Conservation (phyloP, 148 eudicot genomes). For the Amaranthus palmeri region DNA sequence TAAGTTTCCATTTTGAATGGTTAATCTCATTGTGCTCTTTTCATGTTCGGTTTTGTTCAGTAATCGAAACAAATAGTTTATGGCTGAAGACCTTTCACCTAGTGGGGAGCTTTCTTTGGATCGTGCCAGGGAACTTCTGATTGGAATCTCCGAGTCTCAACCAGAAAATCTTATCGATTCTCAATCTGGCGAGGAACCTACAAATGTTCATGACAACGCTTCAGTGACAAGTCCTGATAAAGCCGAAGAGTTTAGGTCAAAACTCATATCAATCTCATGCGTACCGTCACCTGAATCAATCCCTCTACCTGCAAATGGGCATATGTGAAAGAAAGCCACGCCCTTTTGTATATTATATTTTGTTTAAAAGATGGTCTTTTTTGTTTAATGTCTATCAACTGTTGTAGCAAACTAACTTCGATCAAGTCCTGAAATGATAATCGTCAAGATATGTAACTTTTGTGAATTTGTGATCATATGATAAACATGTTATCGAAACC, state of each 20-base stretch:
- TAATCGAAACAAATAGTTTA: slow-evolving; percentile 7
- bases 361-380: slow-evolving; percentile 7
- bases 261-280: slow-evolving; percentile 46
- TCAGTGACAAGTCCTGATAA: slow-evolving; percentile 10
- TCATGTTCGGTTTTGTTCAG: neutral
- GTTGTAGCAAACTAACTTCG: slow-evolving; percentile 7
- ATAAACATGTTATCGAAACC: neutral
- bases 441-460: neutral
- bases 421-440: slow-evolving; percentile 6
- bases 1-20: neutral
- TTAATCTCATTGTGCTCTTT: neutral
- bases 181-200: slow-evolving; percentile 3
- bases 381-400: neutral
- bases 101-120: slow-evolving; percentile 38
- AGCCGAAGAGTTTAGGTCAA: slow-evolving; percentile 37
- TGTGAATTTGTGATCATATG: neutral
- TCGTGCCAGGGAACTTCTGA: slow-evolving; percentile 45
- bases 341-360: neutral
- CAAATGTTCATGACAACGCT: slow-evolving; percentile 4
- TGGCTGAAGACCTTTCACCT: slow-evolving; percentile 25
- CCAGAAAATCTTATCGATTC: slow-evolving; percentile 26
- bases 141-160: slow-evolving; percentile 39
- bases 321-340: neutral
- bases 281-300: slow-evolving; percentile 26
- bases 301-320: slow-evolving; percentile 20